Conservation (phyloP, 257 asterid genomes). For the Jasminum sambac region DNA sequence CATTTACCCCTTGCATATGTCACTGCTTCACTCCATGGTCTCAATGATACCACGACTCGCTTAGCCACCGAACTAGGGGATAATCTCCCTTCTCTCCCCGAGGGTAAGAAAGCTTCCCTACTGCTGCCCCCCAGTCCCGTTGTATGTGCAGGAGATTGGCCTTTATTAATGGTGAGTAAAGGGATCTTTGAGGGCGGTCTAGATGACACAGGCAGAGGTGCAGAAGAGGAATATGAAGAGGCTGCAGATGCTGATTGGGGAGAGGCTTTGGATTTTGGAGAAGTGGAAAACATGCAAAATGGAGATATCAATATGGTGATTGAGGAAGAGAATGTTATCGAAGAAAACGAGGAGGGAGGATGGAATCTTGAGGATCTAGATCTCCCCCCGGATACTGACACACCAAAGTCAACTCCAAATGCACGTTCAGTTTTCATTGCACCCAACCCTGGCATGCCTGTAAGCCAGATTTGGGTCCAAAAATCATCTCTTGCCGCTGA, state of each 20-base stretch:
- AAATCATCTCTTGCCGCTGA: constrained; percentile 90
- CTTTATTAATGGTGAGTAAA: constrained; percentile 78
- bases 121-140: constrained; percentile 81
- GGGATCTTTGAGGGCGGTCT: constrained; percentile 86
- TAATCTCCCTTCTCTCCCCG: constrained; percentile 61
- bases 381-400: constrained; percentile 79
- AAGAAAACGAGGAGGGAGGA: constrained; percentile 68
- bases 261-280: constrained; percentile 59
- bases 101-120: constrained; percentile 54
- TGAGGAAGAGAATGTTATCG: constrained; percentile 52
- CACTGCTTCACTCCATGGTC: constrained; percentile 76
- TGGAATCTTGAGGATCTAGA: constrained; percentile 98
- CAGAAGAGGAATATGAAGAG: constrained; percentile 57
- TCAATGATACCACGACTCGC: constrained; percentile 59
- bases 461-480: constrained; percentile 93
- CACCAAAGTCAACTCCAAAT: constrained; percentile 55
- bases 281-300: constrained; percentile 55
- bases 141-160: constrained; percentile 86
- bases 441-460: constrained; percentile 90
- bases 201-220: constrained; percentile 48
- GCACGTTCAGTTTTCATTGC: constrained; percentile 63
- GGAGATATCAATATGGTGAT: constrained; percentile 45
- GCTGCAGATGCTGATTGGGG: constrained; percentile 79
- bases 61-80: constrained; percentile 67
- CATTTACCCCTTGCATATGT: constrained; percentile 81